These are phyloP conservation scores for Graphium sp. DNA, from an alignment of 2,329 filamentous ascomycete genomes.

Conservation along the genomic window DNA sequence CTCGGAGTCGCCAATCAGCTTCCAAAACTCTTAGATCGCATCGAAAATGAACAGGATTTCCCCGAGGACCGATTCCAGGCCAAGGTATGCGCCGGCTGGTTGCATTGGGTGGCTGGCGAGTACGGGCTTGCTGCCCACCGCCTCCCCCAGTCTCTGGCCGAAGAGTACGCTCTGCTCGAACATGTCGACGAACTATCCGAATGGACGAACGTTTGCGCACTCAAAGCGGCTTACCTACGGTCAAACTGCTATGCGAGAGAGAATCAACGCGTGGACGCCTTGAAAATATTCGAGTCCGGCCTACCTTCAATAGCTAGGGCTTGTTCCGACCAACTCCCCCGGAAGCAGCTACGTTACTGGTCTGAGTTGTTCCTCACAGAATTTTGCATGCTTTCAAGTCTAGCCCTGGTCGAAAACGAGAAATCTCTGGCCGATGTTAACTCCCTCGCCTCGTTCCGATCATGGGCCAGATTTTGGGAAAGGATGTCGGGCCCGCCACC, in stretches of 20 bases:
- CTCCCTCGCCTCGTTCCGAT: slow-evolving; percentile 39
- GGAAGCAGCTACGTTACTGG: slow-evolving; percentile 59
- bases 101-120: slow-evolving; percentile 64
- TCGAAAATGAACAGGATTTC: slow-evolving; percentile 37
- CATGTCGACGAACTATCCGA: slow-evolving; percentile 38
- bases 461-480: slow-evolving; percentile 59
- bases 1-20: slow-evolving; percentile 26
- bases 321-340: slow-evolving; percentile 31
- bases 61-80: slow-evolving; percentile 57
- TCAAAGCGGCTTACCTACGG: slow-evolving; percentile 65
- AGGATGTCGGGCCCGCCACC: slow-evolving; percentile 24
- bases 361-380: slow-evolving; percentile 62
- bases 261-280: slow-evolving; percentile 36
- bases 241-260: slow-evolving; percentile 42
- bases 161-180: slow-evolving; percentile 33
- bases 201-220: slow-evolving; percentile 70
- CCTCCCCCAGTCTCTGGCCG: slow-evolving; percentile 46
- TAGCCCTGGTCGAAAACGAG: slow-evolving; percentile 34
- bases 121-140: slow-evolving; percentile 41
- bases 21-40: slow-evolving; percentile 33
- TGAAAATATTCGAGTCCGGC: slow-evolving; percentile 49
- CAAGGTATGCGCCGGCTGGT: slow-evolving; percentile 67
- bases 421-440: slow-evolving; percentile 32
- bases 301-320: slow-evolving; percentile 42
- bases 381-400: slow-evolving; percentile 52